These are phyloP conservation scores for Penicillium hesseltinei DNA, from an alignment of 2,329 filamentous ascomycete genomes.

Conservation along the genomic window DNA sequence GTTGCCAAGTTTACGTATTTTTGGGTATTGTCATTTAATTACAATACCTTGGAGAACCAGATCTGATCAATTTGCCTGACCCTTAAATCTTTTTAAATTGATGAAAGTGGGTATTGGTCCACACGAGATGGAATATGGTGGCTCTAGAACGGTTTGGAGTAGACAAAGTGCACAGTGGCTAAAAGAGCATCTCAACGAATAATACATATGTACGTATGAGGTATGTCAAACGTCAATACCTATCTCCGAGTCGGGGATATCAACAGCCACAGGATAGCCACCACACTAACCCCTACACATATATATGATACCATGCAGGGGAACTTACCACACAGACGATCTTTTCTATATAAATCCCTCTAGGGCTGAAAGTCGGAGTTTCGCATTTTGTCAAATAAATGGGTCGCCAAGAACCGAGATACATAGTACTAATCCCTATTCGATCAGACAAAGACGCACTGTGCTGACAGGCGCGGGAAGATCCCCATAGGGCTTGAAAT, in stretches of 20 bases:
- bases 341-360: background rate
- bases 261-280: background rate
- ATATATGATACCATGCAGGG: background rate
- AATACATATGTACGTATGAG: background rate
- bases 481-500: conserved; percentile 2
- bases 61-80: conserved; percentile 1
- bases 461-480: background rate
- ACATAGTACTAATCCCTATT: background rate
- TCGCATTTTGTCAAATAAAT: background rate
- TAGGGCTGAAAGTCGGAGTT: background rate
- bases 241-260: background rate
- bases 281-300: background rate
- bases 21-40: background rate
- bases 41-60: background rate
- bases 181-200: background rate
- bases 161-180: background rate
- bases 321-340: background rate
- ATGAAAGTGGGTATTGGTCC: background rate
- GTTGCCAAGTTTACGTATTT: background rate
- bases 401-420: conserved; percentile 1
- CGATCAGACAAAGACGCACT: background rate
- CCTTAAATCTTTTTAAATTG: background rate
- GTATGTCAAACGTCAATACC: background rate
- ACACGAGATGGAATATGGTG: background rate
- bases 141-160: background rate